Evolutionary conservation across 192 early-diverging fungal species (phyloP), one percentile per base, ranked within the genome.

Genomic region (Rhizophagus prolifer): DNA sequence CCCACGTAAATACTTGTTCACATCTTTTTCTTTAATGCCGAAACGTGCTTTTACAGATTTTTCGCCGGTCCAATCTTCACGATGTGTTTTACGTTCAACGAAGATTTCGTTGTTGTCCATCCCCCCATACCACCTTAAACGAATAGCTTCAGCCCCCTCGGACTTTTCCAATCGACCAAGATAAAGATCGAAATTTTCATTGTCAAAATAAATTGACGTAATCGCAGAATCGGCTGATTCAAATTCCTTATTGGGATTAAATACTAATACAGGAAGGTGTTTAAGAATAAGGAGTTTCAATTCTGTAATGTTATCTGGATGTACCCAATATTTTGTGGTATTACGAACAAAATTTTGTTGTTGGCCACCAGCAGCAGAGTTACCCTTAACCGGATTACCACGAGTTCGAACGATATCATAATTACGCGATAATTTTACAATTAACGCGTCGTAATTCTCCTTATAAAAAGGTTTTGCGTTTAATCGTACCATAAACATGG

Each of bases 251-350:
- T 95, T 93, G 54, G 91, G 90, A 81, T 94, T 94, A 81, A 96
- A 97, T 25, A 97, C 91, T 68, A 97, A 85, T 34, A 98, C 96
- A 26, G 97, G 97, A 7, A 98, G 90, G 81, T 96, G 92, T 79
- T 96, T 94, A 16, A 98, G 87, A 62, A 98, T 96, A 77, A 92
- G 87, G 76, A 94, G 89, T 82, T 98, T 98, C 75, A 98, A 90
- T 81, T 97, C 96, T 54, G 94, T 95, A 72, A 98, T 94, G 80
- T 98, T 97, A 82, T 97, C 97, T 8, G 93, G 93, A 81, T 98
- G 97, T 12, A 99, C 96, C 97, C 97, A 99, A 86, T 99, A 99
- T 86, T 99, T 99, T 70, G 92, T 95, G 9, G 97, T 97, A 78
- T 94, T 90, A 38, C 97, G 91, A 9, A 98, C 95, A 92, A 97